Evolutionary conservation across 495 filamentous ascomycete genomes (phyloP), one percentile per base, ranked within the genome.

Genomic region (Hyaloscypha bicolor): DNA sequence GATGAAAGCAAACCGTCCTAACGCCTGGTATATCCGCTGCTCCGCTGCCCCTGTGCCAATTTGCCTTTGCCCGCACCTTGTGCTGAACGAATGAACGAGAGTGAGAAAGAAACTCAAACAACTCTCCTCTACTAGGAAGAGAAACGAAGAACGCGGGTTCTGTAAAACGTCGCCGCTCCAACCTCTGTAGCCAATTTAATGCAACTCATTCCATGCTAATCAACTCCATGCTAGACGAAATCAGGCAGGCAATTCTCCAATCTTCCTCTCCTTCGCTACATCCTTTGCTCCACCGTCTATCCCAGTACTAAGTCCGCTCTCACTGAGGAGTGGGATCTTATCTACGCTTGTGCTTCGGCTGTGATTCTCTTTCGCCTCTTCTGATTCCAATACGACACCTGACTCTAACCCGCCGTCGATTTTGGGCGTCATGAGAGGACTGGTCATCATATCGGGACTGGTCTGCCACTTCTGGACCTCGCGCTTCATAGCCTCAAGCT

Each of bases 401-500:
- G 74, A 62, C 53, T 72, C 73, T 9, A 16, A 48, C 16, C 62
- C 62, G 3, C 31, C 69, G 57, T 75, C 73, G 21, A 55, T 31
- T 32, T 64, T 78, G 1, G 82, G 79, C 32, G 77, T 76, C 69
- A 82, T 73, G 16, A 75, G 25, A 1, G 82, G 80, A 25, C 75
- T 81, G 9, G 74, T 74, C 63, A 79, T 68, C 62, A 75, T 67
- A 2, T 86, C 85, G 3, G 85, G 80, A 37, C 75, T 82, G 62
- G 76, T 78, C 76, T 97, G 93, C 94, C 93, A 97, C 74, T 92
- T 93, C 9, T 88, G 88, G 35, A 97, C 93, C 76, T 99, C 95
- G 64, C 85, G 86, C 80, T 90, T 93, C 78, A 99, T 84, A 37
- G 90, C 85, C 76, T 98, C 96, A 25, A 99, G 82, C 78, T 99